Evolutionary conservation across 2,329 filamentous ascomycete species (phyloP), one percentile per base, ranked within the genome.

Genomic region (Penicillium brasilianum): DNA sequence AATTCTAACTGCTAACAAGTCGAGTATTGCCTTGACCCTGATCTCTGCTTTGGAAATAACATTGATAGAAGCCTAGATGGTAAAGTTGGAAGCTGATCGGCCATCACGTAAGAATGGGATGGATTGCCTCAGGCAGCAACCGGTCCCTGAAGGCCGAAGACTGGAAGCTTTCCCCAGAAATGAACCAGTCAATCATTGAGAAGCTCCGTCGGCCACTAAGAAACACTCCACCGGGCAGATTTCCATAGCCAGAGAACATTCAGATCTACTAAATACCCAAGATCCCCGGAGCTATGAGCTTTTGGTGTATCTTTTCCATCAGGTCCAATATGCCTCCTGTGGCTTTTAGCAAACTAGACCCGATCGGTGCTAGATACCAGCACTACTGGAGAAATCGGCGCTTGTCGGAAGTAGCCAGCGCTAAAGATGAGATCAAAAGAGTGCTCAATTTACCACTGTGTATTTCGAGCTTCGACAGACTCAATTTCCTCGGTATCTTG

Each of bases 341-440:
- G 43, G 44, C 25, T 34, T 20, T 41, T 41, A 9, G 18, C 20
- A 37, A 52, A 44, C 58, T 55, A 60, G 30, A 46, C 49, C 61
- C 39, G 36, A 61, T 58, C 28, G 14, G 55, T 55, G 30, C 28
- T 61, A 63, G 57, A 49, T 18, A 32, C n/a, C 6, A 32, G n/a
- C 9, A 37, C 52, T 37, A 14, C 46, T 50, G 41, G 34, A 18
- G 51, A 10, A 48, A 57, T 58, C 55, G 34, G 52, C 52, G 30
- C 54, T 53, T 49, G 39, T 30, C 20, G n/a, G 28, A 32, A 55
- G 11, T 25, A 37, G 43, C 41, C 44, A 34, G 44, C 58, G 46
- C 32, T 56, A 36, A 56, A 5, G 32, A 13, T 9, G 32, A 34
- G 32, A 5, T 13, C 32, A 20, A 18, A 11, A 43, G 20, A 43